A percentile compares a stretch with the other conserved stretches of the same genome.
These are phyloP conservation scores for Scutellaria baicalensis DNA, from an alignment of 257 asterid species.

Conservation along the genomic window DNA sequence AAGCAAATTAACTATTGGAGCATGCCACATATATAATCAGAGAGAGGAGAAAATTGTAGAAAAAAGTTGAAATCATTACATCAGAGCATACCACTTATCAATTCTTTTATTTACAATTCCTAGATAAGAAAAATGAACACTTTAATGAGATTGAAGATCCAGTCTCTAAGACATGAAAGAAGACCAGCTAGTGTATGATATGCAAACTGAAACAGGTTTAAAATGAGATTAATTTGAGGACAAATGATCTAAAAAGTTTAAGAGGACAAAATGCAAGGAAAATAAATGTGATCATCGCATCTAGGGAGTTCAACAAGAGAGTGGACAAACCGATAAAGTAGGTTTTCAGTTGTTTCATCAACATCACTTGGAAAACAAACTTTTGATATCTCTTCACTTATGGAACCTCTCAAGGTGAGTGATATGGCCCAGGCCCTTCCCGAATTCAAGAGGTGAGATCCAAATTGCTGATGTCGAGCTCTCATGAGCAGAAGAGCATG, in stretches of 20 bases:
- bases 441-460: slow-evolving; percentile 46
- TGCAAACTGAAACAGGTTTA: neutral
- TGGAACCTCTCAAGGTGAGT: slow-evolving; percentile 55
- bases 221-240: neutral
- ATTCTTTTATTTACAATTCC: neutral
- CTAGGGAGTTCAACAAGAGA: slow-evolving; percentile 5
- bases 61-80: neutral
- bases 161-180: neutral
- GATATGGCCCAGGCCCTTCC: slow-evolving; percentile 97
- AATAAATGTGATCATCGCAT: neutral
- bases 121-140: neutral
- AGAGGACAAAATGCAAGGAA: neutral
- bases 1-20: neutral
- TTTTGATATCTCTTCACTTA: slow-evolving; percentile 60
- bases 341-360: slow-evolving; percentile 36
- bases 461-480: slow-evolving; percentile 26
- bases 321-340: slow-evolving; percentile 64
- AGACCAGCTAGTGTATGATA: neutral
- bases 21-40: neutral
- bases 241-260: neutral
- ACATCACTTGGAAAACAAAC: slow-evolving; percentile 51
- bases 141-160: neutral
- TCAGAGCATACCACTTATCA: neutral
- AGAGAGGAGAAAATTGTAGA: neutral
- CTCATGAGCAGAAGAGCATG: slow-evolving; percentile 39